These are phyloP conservation scores for Debaryomyces singareniensis DNA, from an alignment of 1,139 yeast species.

Conservation along the genomic window DNA sequence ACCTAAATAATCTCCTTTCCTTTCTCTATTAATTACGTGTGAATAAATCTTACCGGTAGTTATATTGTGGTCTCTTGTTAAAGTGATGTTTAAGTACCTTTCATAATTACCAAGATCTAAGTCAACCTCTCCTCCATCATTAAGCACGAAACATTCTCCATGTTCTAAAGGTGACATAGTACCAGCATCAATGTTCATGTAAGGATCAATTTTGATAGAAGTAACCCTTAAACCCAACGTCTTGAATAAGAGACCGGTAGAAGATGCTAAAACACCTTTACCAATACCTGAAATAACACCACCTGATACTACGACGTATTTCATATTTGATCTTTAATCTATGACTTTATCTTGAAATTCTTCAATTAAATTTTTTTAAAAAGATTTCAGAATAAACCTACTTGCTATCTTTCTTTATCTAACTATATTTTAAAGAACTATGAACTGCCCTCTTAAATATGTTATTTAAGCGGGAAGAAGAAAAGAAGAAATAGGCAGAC, in stretches of 20 bases:
- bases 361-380: slow-evolving; percentile 2
- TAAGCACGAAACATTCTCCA: slow-evolving; percentile 95
- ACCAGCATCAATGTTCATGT: slow-evolving; percentile 98
- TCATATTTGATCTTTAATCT: slow-evolving; percentile 43
- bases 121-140: slow-evolving; percentile 99
- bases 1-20: slow-evolving; percentile 96
- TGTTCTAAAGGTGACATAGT: slow-evolving; percentile 99
- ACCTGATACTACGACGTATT: slow-evolving; percentile 98
- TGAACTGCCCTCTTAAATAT: slow-evolving; percentile 39
- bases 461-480: slow-evolving; percentile 46
- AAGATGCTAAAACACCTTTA: slow-evolving; percentile 94
- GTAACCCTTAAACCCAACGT: slow-evolving; percentile 93
- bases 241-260: slow-evolving; percentile 91
- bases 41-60: slow-evolving; percentile 97
- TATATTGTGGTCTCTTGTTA: slow-evolving; percentile 90
- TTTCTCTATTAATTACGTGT: slow-evolving; percentile 88
- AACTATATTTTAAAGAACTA: slow-evolving; percentile 9
- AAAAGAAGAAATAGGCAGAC: slow-evolving; percentile 11
- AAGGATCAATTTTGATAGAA: slow-evolving; percentile 96
- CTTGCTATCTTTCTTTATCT: slow-evolving; percentile 4
- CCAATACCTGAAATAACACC: slow-evolving; percentile 99
- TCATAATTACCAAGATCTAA: slow-evolving; percentile 97
- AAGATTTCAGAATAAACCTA: slow-evolving; percentile 3
- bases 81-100: slow-evolving; percentile 87
- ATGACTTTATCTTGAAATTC: not conserved